Evolutionary conservation across 2,329 filamentous ascomycete genomes (phyloP).

Genomic region (Diplodia scrobiculata): DNA sequence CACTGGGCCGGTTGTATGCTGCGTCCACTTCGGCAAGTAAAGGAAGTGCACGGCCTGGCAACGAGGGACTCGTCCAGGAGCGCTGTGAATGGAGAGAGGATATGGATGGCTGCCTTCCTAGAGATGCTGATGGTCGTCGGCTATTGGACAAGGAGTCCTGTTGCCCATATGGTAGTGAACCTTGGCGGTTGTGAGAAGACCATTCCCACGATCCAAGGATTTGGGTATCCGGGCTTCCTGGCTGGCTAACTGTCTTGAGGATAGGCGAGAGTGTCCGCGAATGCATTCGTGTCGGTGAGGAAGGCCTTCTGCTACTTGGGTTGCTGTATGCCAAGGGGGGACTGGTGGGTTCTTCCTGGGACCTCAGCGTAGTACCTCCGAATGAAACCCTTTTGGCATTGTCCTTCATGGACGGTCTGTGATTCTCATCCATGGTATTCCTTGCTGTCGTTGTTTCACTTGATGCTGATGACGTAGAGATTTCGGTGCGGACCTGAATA

Average conservation of each 20-base stretch:
- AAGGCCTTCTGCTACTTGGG: constrained; percentile 13
- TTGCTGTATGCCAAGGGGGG: constrained; percentile 10
- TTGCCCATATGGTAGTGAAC: neutral
- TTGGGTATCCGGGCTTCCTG: neutral
- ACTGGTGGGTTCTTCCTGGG: neutral
- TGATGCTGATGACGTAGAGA: constrained; percentile 8
- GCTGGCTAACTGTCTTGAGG: neutral
- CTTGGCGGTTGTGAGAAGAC: constrained; percentile 8
- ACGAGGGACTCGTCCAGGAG: neutral
- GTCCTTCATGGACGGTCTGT: neutral
- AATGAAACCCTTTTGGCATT: constrained; percentile 6
- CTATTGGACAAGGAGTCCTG: neutral
- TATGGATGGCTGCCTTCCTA: neutral
- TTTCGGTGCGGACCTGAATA: constrained; percentile 4
- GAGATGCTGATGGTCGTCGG: neutral
- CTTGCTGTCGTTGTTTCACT: neutral
- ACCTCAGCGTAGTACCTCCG: constrained; percentile 6
- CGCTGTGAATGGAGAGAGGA: neutral
- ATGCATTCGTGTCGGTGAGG: constrained; percentile 3
- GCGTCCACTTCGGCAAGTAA: constrained; percentile 4
- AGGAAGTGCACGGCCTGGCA: neutral
- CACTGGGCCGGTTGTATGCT: neutral
- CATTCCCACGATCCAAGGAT: constrained; percentile 5
- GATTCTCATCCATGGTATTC: neutral
- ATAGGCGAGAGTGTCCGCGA: constrained; percentile 10